phyloP scores from a whole-genome alignment of 345 rosid genomes.

The Hibiscus trionum region DNA sequence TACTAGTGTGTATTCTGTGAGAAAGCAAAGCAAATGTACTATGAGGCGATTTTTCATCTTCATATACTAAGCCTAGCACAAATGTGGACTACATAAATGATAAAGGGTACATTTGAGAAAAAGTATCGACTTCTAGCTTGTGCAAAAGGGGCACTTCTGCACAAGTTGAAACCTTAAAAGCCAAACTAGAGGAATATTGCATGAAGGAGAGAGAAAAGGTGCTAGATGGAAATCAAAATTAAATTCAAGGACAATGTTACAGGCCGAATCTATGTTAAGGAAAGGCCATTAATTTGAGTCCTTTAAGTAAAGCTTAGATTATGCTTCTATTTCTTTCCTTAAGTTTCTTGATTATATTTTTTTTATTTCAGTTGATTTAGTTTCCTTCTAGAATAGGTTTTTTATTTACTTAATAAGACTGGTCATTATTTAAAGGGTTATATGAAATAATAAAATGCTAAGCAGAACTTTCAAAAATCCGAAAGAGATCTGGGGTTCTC shows the following conservation, averaged over 20 bases:
- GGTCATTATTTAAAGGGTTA: no score
- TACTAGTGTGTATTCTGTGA: background rate
- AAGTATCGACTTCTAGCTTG: background rate
- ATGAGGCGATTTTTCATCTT: background rate
- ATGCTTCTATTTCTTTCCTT: no score
- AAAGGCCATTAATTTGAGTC: no score
- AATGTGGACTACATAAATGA: background rate
- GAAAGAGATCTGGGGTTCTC: no score
- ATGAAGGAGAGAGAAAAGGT: background rate
- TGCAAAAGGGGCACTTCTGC: background rate
- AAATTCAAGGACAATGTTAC: background rate
- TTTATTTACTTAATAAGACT: no score
- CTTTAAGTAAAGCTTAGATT: no score
- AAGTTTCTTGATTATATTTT: no score
- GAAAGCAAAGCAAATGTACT: background rate
- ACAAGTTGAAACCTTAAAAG: background rate
- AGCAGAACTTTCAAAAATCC: no score
- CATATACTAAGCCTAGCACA: background rate
- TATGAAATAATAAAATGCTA: no score
- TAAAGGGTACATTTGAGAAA: background rate
- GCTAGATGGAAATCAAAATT: background rate
- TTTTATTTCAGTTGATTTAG: no score
- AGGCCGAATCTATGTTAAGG: no score
- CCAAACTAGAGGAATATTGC: background rate
- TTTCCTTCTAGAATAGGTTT: no score